Conservation (phyloP, 352 stramenopile species). For the Pelagophyceae sp. region DNA sequence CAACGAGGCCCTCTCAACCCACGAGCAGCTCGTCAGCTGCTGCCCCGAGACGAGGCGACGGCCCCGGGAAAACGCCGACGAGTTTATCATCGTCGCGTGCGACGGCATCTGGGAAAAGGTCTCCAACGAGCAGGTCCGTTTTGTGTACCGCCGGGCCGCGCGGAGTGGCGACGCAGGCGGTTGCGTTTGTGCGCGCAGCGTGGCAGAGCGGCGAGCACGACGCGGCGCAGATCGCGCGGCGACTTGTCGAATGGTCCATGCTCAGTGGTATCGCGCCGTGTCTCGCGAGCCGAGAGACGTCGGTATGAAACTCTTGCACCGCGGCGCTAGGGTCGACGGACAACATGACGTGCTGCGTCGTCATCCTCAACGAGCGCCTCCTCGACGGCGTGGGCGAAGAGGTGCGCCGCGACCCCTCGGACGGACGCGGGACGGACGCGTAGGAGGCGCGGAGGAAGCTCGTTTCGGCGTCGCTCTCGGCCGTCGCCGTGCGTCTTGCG, state of each 20-base stretch:
- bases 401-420: no score
- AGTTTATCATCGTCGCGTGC: slow-evolving; percentile 67
- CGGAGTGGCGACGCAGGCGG: no score
- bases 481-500: no score
- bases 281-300: no score
- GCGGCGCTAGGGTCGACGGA: neutral
- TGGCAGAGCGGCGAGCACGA: neutral
- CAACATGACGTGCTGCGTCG: slow-evolving; percentile 17
- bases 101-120: slow-evolving; percentile 74
- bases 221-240: neutral
- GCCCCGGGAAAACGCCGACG: slow-evolving; percentile 32
- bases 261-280: no score
- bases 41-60: neutral
- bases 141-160: no score
- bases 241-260: slow-evolving; percentile 4
- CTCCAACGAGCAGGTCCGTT: slow-evolving; percentile 59
- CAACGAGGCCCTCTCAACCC: neutral
- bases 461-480: neutral
- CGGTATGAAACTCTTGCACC: neutral
- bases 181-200: slow-evolving; percentile 52
- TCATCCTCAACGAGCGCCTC: neutral
- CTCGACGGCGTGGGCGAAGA: neutral
- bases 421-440: no score
- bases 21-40: slow-evolving; percentile 1
- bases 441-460: no score